Conservation (phyloP, 495 filamentous ascomycete species). For the Trypethelium eluteriae region DNA sequence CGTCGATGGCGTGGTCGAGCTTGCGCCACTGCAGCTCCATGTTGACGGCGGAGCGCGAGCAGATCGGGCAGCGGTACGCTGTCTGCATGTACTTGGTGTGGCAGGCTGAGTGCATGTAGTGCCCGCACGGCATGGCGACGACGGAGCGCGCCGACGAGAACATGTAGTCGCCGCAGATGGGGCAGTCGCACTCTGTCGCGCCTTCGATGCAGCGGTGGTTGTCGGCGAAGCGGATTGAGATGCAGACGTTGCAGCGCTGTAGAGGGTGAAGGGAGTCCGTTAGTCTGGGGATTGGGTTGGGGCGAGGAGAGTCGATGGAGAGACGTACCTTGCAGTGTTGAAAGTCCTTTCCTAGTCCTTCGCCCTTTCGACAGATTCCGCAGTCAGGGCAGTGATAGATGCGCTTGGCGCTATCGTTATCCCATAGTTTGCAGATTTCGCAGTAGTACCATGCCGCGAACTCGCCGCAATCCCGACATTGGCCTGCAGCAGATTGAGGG, state of each 20-base stretch:
- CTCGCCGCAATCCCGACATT: conserved; percentile 67
- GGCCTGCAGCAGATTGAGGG: conserved; percentile 72
- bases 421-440: conserved; percentile 91
- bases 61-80: conserved; percentile 92
- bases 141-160: conserved; percentile 86
- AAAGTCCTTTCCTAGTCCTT: conserved; percentile 91
- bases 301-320: neutral
- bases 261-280: conserved; percentile 19
- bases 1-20: conserved; percentile 72
- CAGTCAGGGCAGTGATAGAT: conserved; percentile 98
- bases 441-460: conserved; percentile 90
- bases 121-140: conserved; percentile 91
- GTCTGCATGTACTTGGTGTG: conserved; percentile 74
- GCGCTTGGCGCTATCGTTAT: conserved; percentile 79
- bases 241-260: conserved; percentile 57
- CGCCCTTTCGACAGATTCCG: conserved; percentile 86
- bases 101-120: conserved; percentile 87
- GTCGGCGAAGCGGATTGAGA: conserved; percentile 68
- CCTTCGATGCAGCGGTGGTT: conserved; percentile 93
- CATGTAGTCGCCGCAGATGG: conserved; percentile 97
- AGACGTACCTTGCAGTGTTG: conserved; percentile 85
- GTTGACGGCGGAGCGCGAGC: conserved; percentile 85
- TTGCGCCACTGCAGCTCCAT: conserved; percentile 95
- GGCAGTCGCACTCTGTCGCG: conserved; percentile 90
- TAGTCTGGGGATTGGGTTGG: neutral